Evolutionary conservation across 768 basidiomycete species (phyloP), one percentile per base, ranked within the genome.

Genomic region (Serendipita indica): DNA sequence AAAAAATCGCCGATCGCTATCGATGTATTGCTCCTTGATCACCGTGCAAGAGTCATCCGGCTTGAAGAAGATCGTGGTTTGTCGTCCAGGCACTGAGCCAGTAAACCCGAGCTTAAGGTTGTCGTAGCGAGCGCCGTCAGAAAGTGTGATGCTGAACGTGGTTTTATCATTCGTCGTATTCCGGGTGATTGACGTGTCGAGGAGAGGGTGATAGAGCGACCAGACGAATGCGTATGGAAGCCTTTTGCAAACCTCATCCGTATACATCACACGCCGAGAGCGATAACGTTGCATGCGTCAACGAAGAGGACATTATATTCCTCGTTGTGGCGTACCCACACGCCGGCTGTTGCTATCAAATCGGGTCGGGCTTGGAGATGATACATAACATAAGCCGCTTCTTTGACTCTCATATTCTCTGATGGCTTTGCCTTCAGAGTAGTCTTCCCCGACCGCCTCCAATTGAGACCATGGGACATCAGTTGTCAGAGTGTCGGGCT

Each of bases 401-500:
- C 45, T 20, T 46, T 10, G 14, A 22, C 25, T 46, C 22, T 20
- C 25, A 22, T 27, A 12, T 27, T 20, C 12, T 10, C 45, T 46
- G 14, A 1, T 13, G 16, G 12, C 45, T 1, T 1, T 20, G 12
- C 27, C 14, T 46, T 46, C 37, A n/a, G 37, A 39, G 45, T 16
- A 14, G 13, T 13, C 27, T 27, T 46, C 14, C 12, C 45, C 45
- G 12, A 22, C 22, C 1, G 45, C 2, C 22, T 46, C 45, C 27
- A 46, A 46, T 13, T 46, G 45, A 22, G 45, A 46, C 45, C 45
- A 46, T n/a, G n/a, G n/a, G n/a, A n/a, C n/a, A n/a, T n/a, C n/a
- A n/a, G n/a, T n/a, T n/a, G n/a, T n/a, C n/a, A n/a, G n/a, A n/a
- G n/a, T n/a, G n/a, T n/a, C n/a, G n/a, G n/a, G n/a, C n/a, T n/a